Evolutionary conservation across 805 yeast species (phyloP), one percentile per base, ranked within the genome.

Genomic region (Isabelozyma rhagii): DNA sequence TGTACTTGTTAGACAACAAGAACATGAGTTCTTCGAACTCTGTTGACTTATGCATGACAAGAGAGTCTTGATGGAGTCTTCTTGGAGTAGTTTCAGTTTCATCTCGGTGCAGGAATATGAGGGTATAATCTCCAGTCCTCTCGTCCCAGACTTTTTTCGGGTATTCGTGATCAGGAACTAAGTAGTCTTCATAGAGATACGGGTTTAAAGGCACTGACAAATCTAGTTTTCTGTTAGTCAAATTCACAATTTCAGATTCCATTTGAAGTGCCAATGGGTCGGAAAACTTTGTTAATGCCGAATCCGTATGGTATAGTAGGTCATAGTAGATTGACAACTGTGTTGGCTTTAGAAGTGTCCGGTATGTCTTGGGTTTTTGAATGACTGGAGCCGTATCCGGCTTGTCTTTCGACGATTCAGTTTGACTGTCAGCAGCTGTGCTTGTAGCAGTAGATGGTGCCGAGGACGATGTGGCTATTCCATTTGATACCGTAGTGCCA

Each of bases 1-100:
- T 72, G 52, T 71, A 64, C 51, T 69, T 72, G 51, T 67, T 68
- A 3, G 77, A 71, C 39, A 74, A 62, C 44, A 74, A 61, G 48
- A 73, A 64, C 98, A 93, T 93, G 62, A 91, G 74, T 62, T 89
- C 96, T 66, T 94, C 98, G 69, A 88, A 90, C 55, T 90, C 96
- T 3, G 74, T 67, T 1, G 92, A 83, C 57, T 87, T 87, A 62
- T 90, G 96, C 39, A 75, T 47, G 3, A 72, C 64, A 55, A 72
- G 53, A 52, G 70, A 75, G 46, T 74, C 78, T 55, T 68, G 74
- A 53, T 72, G 76, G 51, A 74, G 62, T 55, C 69, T 71, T 39
- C 77, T 64, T 11, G 60, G 57, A 5, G 63, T 61, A 8, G 54
- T 54, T 3, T 74, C 63, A 49, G 63, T 40, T 59, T 68, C 64